Percentiles rank a stretch among this genome's conserved stretches.
Evolutionary conservation across 176 grass and related monocot species (phyloP).

Genomic region (Calamus simplicifolius): DNA sequence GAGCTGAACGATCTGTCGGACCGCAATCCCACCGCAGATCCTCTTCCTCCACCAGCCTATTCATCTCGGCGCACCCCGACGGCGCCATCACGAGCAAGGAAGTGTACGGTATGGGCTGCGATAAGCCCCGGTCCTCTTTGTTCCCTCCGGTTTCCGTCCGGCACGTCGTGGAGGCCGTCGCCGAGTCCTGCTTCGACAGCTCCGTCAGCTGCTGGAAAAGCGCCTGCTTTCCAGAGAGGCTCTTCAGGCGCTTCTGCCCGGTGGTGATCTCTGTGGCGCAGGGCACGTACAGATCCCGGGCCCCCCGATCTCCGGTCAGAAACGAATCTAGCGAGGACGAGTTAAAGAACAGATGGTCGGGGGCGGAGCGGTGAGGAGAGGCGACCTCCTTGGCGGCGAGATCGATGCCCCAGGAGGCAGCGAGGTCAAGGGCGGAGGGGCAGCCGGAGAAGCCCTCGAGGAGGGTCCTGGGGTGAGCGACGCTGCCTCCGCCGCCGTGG

Average conservation of each 20-base stretch:
- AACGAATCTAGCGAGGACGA: constrained; percentile 28
- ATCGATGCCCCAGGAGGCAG: constrained; percentile 55
- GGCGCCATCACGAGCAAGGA: constrained; percentile 48
- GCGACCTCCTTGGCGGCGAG: constrained; percentile 6
- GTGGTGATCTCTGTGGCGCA: constrained; percentile 28
- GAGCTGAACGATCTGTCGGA: constrained; percentile 32
- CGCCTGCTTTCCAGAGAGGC: constrained; percentile 10
- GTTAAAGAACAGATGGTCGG: constrained; percentile 6
- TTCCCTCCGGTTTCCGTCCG: constrained; percentile 11
- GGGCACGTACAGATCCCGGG: constrained; percentile 60
- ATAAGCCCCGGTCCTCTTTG: constrained; percentile 8
- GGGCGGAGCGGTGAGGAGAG: constrained; percentile 30
- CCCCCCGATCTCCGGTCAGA: constrained; percentile 27
- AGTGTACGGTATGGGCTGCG: constrained; percentile 37
- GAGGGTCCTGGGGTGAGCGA: not conserved
- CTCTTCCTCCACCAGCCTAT: constrained; percentile 20
- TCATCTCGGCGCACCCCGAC: constrained; percentile 17
- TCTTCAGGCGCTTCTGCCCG: constrained; percentile 15
- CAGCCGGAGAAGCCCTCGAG: constrained; percentile 58
- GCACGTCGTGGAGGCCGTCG: constrained; percentile 13
- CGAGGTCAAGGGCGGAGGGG: constrained; percentile 48
- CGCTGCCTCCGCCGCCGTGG: not conserved
- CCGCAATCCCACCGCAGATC: constrained; percentile 48
- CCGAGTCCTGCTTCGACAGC: constrained; percentile 36
- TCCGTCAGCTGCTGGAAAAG: constrained; percentile 55